Evolutionary conservation across 108 stramenopile genomes (phyloP), one percentile per base, ranked within the genome.

Genomic region (Cyclostephanos tholiformis): DNA sequence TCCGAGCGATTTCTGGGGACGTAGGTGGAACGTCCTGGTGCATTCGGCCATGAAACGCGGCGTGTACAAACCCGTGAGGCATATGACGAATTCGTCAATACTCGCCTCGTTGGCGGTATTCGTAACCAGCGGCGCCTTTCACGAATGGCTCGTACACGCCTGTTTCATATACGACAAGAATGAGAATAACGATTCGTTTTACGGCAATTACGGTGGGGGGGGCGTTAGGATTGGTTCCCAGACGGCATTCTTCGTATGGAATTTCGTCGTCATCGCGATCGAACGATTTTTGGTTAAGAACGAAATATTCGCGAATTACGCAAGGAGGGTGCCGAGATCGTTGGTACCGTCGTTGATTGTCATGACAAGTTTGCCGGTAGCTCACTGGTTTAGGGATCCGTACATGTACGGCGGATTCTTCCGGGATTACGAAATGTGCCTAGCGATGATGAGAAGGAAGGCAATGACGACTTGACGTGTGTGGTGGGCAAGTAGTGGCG

Each of bases 1-100:
- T 41, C 85, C 87, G 0, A 68, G 78, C 25, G 89, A 93, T 41
- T 93, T 93, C 74, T 93, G 92, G 92, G 85, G 86, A 2, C 57
- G 76, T 20, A 71, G 87, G 41, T 93, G 92, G 92, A 93, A 93
- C 63, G 27, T 76, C 6, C 12, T 93, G 14, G 72, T 93, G 6
- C 92, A 93, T 57, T 50, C 52, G 14, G 84, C 80, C 2, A 74
- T 93, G 68, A 93, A 93, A 55, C 63, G 85, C 25, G 89, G 89
- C 14, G 80, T 93, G 11, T 93, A 85, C 65, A 89, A 88, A 39
- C 89, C 92, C 17, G 58, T 85, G 4, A 63, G 88, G 16, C 80
- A 65, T 27, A 53, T 67, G 17, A 25, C 58, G 13, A 73, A 65
- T 39, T 63, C 77, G 11, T 23, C 43, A 7, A 22, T 44, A 13